Evolutionary conservation across 352 stramenopile species (phyloP).

Genomic region (Globisporangium ultimum): DNA sequence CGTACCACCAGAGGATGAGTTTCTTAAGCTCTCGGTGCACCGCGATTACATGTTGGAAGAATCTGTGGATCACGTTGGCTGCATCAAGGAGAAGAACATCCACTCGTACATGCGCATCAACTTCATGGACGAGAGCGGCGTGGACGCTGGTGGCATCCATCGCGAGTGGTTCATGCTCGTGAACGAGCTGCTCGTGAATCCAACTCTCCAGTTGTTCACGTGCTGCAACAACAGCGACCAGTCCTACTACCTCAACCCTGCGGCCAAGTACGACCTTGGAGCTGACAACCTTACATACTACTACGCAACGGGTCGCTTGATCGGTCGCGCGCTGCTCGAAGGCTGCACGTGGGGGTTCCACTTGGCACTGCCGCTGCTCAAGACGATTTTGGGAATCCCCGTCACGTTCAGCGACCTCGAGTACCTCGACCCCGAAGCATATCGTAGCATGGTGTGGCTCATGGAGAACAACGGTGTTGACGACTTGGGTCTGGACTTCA

Average conservation of each 20-base stretch:
- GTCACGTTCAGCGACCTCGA: slow-evolving; percentile 82
- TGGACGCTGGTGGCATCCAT: too few species aligned
- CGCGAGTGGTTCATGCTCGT: slow-evolving; percentile 71
- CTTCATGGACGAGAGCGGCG: slow-evolving; percentile 70
- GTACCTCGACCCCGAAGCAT: slow-evolving; percentile 36
- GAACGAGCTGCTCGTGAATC: too few species aligned
- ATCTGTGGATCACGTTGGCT: slow-evolving; percentile 55
- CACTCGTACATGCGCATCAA: slow-evolving; percentile 65
- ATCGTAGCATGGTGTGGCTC: slow-evolving; percentile 51
- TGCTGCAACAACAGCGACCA: slow-evolving; percentile 55
- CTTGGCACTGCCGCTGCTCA: slow-evolving; percentile 94
- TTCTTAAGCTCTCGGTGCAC: too few species aligned
- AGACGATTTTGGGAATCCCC: slow-evolving; percentile 95
- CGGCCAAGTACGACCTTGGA: slow-evolving; percentile 29
- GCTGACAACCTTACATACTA: slow-evolving; percentile 63
- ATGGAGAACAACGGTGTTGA: slow-evolving; percentile 32
- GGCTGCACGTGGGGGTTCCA: slow-evolving; percentile 91
- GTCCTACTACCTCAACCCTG: slow-evolving; percentile 53
- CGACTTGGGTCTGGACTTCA: slow-evolving; percentile 41
- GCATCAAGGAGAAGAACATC: slow-evolving; percentile 51
- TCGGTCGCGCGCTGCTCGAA: slow-evolving; percentile 75
- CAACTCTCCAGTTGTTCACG: too few species aligned
- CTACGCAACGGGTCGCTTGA: slow-evolving; percentile 51
- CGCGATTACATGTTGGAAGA: too few species aligned
- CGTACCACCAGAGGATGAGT: too few species aligned